Evolutionary conservation across 306 rosid genomes (phyloP).

Genomic region (Corylus heterophylla): DNA sequence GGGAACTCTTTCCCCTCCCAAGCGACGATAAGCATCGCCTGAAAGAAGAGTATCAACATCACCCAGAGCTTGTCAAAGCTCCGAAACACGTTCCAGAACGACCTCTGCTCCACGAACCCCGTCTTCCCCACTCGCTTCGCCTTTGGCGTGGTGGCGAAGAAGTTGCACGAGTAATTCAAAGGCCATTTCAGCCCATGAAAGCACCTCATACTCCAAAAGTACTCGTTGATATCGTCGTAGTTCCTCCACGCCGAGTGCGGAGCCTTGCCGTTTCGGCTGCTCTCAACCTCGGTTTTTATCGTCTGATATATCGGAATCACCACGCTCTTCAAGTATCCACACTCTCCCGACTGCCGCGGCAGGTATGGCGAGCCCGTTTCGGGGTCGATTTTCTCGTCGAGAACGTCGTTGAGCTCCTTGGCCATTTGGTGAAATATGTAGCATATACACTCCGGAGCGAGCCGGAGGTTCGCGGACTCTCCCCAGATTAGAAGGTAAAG

Average conservation of each 20-base stretch:
- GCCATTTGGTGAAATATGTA: constrained; percentile 83
- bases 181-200: constrained; percentile 73
- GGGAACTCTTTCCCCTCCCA: constrained; percentile 61
- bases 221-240: constrained; percentile 87
- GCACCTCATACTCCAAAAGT: constrained; percentile 90
- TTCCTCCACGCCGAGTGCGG: constrained; percentile 98
- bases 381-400: constrained; percentile 55
- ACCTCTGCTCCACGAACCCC: constrained; percentile 93
- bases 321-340: constrained; percentile 68
- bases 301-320: constrained; percentile 73
- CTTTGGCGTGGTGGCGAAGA: constrained; percentile 64
- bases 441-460: constrained; percentile 73
- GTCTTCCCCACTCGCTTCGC: constrained; percentile 77
- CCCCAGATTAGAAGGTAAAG: constrained; percentile 83
- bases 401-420: constrained; percentile 65
- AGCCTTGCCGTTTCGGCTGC: constrained; percentile 79
- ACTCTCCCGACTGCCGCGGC: constrained; percentile 62
- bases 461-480: constrained; percentile 83
- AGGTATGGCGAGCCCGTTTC: constrained; percentile 61
- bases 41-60: constrained; percentile 74
- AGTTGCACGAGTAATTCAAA: constrained; percentile 44
- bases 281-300: constrained; percentile 61
- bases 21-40: constrained; percentile 73
- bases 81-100: constrained; percentile 87
- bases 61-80: constrained; percentile 92